A percentile compares a stretch with the other conserved stretches of the same genome.
These are phyloP conservation scores for Magnaporthiopsis incrustans DNA, from an alignment of 2,329 filamentous ascomycete species.

Conservation along the genomic window DNA sequence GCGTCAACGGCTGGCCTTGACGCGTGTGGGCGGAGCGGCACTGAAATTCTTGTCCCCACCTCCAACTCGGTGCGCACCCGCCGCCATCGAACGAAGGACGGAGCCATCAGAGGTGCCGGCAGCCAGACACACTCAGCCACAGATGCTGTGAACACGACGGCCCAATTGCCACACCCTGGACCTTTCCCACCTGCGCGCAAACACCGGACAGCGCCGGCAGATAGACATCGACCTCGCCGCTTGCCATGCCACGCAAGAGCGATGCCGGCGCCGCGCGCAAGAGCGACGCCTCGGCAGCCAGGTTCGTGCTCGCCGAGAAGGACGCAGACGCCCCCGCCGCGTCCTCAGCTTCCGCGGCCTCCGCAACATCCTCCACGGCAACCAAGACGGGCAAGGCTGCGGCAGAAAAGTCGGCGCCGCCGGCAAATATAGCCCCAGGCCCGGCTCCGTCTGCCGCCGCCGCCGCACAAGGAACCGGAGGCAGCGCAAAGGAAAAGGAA, in stretches of 20 bases:
- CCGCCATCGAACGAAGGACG: not conserved
- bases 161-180: not conserved
- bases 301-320: slow-evolving; percentile 36
- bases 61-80: not conserved
- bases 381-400: slow-evolving; percentile 9
- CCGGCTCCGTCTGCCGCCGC: not conserved
- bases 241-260: slow-evolving; percentile 39
- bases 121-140: not conserved
- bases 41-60: not conserved
- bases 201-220: not conserved
- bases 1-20: not conserved
- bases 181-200: not conserved
- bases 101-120: not conserved
- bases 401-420: slow-evolving; percentile 17
- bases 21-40: not conserved
- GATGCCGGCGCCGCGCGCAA: slow-evolving; percentile 29
- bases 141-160: not conserved
- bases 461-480: slow-evolving; percentile 2
- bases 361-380: slow-evolving; percentile 11
- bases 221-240: not conserved
- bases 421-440: slow-evolving; percentile 8
- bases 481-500: slow-evolving; percentile 14
- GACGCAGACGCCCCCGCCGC: slow-evolving; percentile 13
- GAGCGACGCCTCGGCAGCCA: slow-evolving; percentile 38
- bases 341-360: slow-evolving; percentile 12